Percentiles rank a stretch among this genome's conserved stretches.
Conservation (phyloP, 306 rosid species). For the Citrullus colocynthis region DNA sequence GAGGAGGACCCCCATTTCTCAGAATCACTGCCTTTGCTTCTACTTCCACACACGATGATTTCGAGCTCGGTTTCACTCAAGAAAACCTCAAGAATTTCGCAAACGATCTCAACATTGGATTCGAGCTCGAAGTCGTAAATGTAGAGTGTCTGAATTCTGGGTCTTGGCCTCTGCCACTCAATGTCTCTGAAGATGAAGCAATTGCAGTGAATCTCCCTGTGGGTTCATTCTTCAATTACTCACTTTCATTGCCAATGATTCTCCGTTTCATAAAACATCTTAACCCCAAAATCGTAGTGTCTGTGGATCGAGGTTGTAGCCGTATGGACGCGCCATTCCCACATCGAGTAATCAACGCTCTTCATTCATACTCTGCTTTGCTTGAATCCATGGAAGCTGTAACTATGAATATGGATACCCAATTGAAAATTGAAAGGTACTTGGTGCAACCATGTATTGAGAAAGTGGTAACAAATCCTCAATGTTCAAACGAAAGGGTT, state of each 20-base stretch:
- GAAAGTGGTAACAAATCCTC: conserved; percentile 40
- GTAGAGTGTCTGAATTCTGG: conserved; percentile 44
- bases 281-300: conserved; percentile 58
- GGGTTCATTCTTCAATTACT: conserved; percentile 29
- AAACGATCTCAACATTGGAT: conserved; percentile 43
- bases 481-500: conserved; percentile 23
- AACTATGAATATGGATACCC: conserved; percentile 41
- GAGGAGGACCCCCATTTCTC: conserved; percentile 27
- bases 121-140: conserved; percentile 50
- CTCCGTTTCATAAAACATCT: conserved; percentile 69
- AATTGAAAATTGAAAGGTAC: conserved; percentile 62
- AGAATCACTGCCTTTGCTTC: conserved; percentile 71
- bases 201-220: conserved; percentile 65
- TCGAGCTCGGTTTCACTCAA: conserved; percentile 66
- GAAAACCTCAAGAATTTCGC: conserved; percentile 72
- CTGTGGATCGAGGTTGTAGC: conserved; percentile 53
- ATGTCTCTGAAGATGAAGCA: conserved; percentile 38
- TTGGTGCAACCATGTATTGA: conserved; percentile 68
- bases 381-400: conserved; percentile 78
- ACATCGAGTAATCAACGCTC: conserved; percentile 37
- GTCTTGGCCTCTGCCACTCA: conserved; percentile 51
- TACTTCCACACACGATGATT: conserved; percentile 36
- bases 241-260: conserved; percentile 34
- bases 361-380: conserved; percentile 38
- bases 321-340: conserved; percentile 51